Evolutionary conservation across 169 alveolate species (phyloP).

Genomic region (Miamiensis avidus): DNA sequence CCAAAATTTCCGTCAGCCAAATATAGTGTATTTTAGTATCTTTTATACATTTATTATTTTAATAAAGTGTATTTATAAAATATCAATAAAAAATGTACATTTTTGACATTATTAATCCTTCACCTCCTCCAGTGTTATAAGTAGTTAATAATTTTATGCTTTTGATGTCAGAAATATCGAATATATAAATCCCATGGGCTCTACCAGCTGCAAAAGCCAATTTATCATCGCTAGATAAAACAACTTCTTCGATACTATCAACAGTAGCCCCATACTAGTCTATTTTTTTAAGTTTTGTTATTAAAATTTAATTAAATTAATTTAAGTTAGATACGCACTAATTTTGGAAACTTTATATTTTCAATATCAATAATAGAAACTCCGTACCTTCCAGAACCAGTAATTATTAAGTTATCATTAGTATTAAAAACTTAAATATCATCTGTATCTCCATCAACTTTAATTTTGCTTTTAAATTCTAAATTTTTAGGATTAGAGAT

Average conservation of each 20-base stretch:
- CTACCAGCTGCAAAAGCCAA: not conserved
- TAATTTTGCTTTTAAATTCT: not conserved
- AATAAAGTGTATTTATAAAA: no score
- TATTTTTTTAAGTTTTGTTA: no score
- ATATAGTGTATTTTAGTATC: no score
- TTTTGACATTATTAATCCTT: not conserved
- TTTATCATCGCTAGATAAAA: not conserved
- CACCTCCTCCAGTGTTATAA: not conserved
- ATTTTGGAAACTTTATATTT: not conserved
- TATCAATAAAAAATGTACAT: not conserved
- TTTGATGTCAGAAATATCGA: not conserved
- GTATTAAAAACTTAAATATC: not conserved
- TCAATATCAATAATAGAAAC: not conserved
- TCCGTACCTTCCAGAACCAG: not conserved
- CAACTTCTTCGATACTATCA: not conserved
- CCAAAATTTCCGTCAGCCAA: not conserved
- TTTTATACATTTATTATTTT: no score
- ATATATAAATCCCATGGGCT: not conserved
- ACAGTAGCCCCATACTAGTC: not conserved
- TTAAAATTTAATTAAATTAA: no score
- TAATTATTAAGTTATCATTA: no score
- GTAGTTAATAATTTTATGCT: no score
- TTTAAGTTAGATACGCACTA: not conserved
- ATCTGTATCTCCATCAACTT: not conserved
- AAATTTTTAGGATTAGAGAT: not conserved